Conservation (phyloP, 176 grass and related monocot species). For the Pontederia paniculata region DNA sequence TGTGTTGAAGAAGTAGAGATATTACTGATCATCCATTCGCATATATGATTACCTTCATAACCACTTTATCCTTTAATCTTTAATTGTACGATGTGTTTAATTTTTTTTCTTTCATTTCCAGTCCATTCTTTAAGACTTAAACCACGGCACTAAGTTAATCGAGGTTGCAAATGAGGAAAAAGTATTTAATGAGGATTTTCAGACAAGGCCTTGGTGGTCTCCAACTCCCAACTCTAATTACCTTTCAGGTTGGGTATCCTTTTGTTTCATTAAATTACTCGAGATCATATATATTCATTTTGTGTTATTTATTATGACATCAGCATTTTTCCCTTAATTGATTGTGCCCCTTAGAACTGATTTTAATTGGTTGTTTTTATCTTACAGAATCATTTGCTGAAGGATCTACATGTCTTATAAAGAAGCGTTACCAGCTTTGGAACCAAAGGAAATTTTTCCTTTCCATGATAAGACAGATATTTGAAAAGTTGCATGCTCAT, state of each 20-base stretch:
- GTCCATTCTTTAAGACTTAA: conserved; percentile 49
- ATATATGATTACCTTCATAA: background rate
- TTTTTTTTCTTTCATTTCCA: conserved; percentile 20
- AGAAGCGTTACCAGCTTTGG: too few relatives aligned
- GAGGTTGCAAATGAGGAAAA: conserved; percentile 60
- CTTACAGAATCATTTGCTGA: too few relatives aligned
- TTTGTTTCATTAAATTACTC: background rate
- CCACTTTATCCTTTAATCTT: conserved; percentile 3
- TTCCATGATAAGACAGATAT: too few relatives aligned
- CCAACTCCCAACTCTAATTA: conserved; percentile 61
- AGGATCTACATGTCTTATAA: too few relatives aligned
- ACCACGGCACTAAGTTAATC: conserved; percentile 56
- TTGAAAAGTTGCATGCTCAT: too few relatives aligned
- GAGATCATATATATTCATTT: too few relatives aligned
- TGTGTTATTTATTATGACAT: too few relatives aligned
- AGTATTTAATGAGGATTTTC: conserved; percentile 76
- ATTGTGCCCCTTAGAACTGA: too few relatives aligned
- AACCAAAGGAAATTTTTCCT: too few relatives aligned
- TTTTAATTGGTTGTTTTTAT: too few relatives aligned
- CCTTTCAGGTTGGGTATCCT: conserved; percentile 47
- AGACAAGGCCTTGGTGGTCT: conserved; percentile 89
- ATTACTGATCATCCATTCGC: conserved; percentile 2
- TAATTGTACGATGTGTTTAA: background rate
- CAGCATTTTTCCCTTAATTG: too few relatives aligned
- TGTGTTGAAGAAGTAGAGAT: conserved; percentile 78